Base-by-base conservation (phyloP, 768 basidiomycete species). In the Russula sp. region DNA sequence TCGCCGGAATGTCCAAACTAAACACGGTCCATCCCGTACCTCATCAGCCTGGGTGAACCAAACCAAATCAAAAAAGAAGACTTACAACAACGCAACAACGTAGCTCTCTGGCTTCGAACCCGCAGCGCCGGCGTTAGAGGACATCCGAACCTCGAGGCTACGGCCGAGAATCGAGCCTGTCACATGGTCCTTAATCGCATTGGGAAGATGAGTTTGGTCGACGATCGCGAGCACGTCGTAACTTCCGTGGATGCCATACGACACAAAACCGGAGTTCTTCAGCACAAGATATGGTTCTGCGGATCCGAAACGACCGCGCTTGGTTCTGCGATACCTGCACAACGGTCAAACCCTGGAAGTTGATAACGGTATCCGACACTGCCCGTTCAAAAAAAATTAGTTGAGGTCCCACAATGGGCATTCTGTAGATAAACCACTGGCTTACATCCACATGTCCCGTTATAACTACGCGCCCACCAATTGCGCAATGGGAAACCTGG, bases 271-370 rank as follows among this genome's bases (percentile, higher is more conserved):
- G 38, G 84, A 78, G 70, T 90, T 88, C 73, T 87, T 89, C 69
- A 92, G 78, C 20, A 93, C 87, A 93, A 92, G 28, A 92, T 83
- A 40, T 84, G 85, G 65, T 92, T 92, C 69, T 84, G 79, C 52
- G 88, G 89, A 70, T 91, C 89, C 0, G 88, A 90, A 49, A 90
- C 79, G 34, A 90, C 87, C 0, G 90, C 89, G 88, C 88, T 71
- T 87, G 85, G 71, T 93, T 93, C 77, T 92, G 91, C 0, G 89
- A 89, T 24, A 92, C 92, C 71, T 93, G 91, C 0, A 93, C 90
- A n/a, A 89, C 80, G 0, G 88, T 90, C 64, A 93, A 76, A 56
- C 91, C 91, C 55, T 85, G 80, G 73, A 92, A 92, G 67, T 87
- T 84, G 53, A 92, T 86, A 26, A 90, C 88, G 1, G 90, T 87